These are phyloP conservation scores for Aspergillus sclerotialis DNA, from an alignment of 2,329 filamentous ascomycete species.

Conservation along the genomic window DNA sequence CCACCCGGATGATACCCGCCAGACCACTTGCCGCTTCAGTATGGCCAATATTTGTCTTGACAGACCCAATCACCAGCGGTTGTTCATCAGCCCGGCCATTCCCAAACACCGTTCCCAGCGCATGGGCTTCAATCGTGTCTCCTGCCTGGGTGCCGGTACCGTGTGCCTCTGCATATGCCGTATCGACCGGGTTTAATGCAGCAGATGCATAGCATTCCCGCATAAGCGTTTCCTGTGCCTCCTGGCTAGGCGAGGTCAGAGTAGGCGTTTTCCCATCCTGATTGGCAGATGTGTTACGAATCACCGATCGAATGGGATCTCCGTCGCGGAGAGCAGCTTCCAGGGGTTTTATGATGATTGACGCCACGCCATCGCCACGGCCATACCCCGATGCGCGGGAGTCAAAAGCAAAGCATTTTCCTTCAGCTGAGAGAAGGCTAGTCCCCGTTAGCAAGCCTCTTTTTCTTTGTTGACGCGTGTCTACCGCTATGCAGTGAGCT, in stretches of 20 bases:
- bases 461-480: constrained; percentile 15
- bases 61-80: too few relatives aligned
- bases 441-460: too few relatives aligned
- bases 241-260: constrained; percentile 34
- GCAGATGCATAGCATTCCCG: constrained; percentile 28
- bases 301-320: constrained; percentile 23
- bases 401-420: constrained; percentile 47
- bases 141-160: constrained; percentile 24
- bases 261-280: too few relatives aligned
- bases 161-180: constrained; percentile 29
- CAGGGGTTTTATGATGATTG: constrained; percentile 48
- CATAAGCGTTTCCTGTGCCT: constrained; percentile 33
- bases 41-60: constrained; percentile 20
- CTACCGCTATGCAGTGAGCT: too few relatives aligned
- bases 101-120: too few relatives aligned
- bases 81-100: too few relatives aligned
- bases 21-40: constrained; percentile 21
- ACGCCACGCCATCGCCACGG: constrained; percentile 55
- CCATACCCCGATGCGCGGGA: constrained; percentile 57
- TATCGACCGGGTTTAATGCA: constrained; percentile 19
- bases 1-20: constrained; percentile 24
- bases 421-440: constrained; percentile 38
- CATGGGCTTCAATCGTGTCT: constrained; percentile 13
- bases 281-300: constrained; percentile 17
- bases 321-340: constrained; percentile 21